Conservation (phyloP, 164 flowering plant species). For the Stephania japonica region DNA sequence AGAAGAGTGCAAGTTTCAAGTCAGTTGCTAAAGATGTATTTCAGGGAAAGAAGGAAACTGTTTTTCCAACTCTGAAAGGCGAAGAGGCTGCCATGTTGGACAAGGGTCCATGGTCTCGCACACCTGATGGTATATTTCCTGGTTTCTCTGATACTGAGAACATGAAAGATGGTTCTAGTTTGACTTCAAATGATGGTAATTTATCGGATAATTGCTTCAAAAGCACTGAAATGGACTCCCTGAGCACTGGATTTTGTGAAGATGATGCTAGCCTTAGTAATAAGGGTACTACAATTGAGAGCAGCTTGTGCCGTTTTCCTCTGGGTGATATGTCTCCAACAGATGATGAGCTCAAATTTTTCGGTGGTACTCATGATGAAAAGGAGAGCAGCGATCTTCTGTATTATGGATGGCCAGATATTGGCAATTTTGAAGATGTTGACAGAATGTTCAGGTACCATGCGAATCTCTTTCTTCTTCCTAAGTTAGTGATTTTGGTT, state of each 20-base stretch:
- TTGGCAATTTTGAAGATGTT: constrained; percentile 79
- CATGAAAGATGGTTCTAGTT: constrained; percentile 22
- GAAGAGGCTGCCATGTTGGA: constrained; percentile 35
- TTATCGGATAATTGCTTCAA: constrained; percentile 32
- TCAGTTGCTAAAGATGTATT: constrained; percentile 18
- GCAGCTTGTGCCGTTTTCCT: constrained; percentile 32
- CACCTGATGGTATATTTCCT: constrained; percentile 33
- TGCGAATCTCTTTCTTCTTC: constrained; percentile 2
- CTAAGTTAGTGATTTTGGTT: background rate
- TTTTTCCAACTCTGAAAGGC: constrained; percentile 16
- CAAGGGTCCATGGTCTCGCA: constrained; percentile 39
- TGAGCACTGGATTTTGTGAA: constrained; percentile 24
- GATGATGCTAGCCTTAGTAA: constrained; percentile 32
- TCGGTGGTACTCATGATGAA: constrained; percentile 35
- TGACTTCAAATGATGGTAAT: constrained; percentile 32
- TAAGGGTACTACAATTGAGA: constrained; percentile 28
- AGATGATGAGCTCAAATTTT: constrained; percentile 42
- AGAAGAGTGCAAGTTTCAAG: constrained; percentile 17
- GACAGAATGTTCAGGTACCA: constrained; percentile 77
- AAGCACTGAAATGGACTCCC: constrained; percentile 24
- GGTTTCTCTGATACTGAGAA: constrained; percentile 34
- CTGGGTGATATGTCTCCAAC: constrained; percentile 40
- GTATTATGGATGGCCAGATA: constrained; percentile 68
- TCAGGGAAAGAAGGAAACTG: constrained; percentile 25
- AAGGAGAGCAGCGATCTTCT: constrained; percentile 43